These are phyloP conservation scores for Ustilago sp. DNA, from an alignment of 1,284 basidiomycete genomes.

Conservation along the genomic window DNA sequence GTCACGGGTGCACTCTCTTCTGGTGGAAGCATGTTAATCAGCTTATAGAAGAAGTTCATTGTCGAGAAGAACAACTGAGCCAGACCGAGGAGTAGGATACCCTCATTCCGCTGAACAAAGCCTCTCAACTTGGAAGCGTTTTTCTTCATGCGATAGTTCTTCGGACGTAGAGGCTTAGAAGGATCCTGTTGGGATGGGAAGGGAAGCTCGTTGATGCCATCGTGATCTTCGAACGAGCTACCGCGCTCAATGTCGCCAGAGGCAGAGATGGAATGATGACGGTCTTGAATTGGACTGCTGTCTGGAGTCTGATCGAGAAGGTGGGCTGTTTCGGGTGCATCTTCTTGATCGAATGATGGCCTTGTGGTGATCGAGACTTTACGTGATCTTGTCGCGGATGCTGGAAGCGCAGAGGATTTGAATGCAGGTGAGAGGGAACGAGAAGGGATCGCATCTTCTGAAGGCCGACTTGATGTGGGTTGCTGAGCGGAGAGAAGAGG, in stretches of 20 bases:
- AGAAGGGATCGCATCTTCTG: constrained; percentile 23
- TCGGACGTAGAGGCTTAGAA: constrained; percentile 42
- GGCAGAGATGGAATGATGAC: background rate
- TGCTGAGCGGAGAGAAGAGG: constrained; percentile 33
- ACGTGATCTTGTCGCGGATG: constrained; percentile 13
- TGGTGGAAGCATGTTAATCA: constrained; percentile 74
- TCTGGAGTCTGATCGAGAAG: constrained; percentile 17
- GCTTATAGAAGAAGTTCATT: constrained; percentile 77
- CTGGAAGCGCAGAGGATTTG: background rate
- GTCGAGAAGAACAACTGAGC: constrained; percentile 55
- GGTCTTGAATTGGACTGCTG: constrained; percentile 1
- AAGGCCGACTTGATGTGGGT: background rate
- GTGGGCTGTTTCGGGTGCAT: constrained; percentile 18
- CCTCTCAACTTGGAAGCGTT: constrained; percentile 22
- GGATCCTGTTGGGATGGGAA: constrained; percentile 51
- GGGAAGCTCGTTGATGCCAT: constrained; percentile 28
- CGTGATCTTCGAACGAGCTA: constrained; percentile 14
- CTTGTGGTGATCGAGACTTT: constrained; percentile 30
- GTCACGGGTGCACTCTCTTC: constrained; percentile 34
- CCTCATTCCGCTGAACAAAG: constrained; percentile 46
- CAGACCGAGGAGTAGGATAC: constrained; percentile 41
- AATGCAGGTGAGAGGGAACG: constrained; percentile 28
- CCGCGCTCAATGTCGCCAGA: constrained; percentile 31
- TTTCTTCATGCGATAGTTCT: constrained; percentile 33
- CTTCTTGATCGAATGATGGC: constrained; percentile 13